phyloP scores from a whole-genome alignment of 768 basidiomycete species.

The Solioccasus polychromus region DNA sequence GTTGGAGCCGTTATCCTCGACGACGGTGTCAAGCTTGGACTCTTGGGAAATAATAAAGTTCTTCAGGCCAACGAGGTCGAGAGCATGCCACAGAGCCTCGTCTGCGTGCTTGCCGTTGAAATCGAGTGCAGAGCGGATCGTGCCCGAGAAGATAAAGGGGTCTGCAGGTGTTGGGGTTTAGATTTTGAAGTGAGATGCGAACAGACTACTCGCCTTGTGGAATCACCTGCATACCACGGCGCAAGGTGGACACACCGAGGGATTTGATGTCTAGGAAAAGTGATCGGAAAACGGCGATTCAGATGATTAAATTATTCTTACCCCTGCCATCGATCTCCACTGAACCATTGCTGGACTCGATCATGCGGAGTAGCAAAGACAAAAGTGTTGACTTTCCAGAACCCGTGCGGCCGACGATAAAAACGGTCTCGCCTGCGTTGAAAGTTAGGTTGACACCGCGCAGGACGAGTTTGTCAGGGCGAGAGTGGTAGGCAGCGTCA shows the following conservation, averaged over 20 bases:
- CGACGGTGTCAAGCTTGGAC: slow-evolving; percentile 73
- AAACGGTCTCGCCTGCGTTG: slow-evolving; percentile 66
- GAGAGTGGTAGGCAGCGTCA: slow-evolving; percentile 69
- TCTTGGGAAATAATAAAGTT: slow-evolving; percentile 69
- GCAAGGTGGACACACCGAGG: slow-evolving; percentile 46
- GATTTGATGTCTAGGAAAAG: slow-evolving; percentile 82
- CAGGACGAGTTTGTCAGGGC: slow-evolving; percentile 60
- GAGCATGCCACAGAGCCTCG: slow-evolving; percentile 39
- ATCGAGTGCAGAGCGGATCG: slow-evolving; percentile 28
- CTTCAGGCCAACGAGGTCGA: slow-evolving; percentile 46
- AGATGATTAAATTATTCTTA: slow-evolving; percentile 34
- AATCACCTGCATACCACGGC: slow-evolving; percentile 29
- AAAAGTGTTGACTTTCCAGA: slow-evolving; percentile 74
- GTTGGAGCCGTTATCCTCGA: slow-evolving; percentile 74
- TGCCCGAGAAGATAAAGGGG: slow-evolving; percentile 33
- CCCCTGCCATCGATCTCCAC: slow-evolving; percentile 73
- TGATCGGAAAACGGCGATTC: slow-evolving; percentile 65
- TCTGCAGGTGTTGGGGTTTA: slow-evolving; percentile 12
- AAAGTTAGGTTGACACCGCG: slow-evolving; percentile 61
- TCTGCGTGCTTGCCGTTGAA: slow-evolving; percentile 24
- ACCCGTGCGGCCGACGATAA: slow-evolving; percentile 76
- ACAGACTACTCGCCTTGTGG: slow-evolving; percentile 22
- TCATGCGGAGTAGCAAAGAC: slow-evolving; percentile 72
- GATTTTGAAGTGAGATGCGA: not conserved
- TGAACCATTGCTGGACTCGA: slow-evolving; percentile 61